Evolutionary conservation across 768 basidiomycete species (phyloP).

Genomic region (Suillus subluteus): DNA sequence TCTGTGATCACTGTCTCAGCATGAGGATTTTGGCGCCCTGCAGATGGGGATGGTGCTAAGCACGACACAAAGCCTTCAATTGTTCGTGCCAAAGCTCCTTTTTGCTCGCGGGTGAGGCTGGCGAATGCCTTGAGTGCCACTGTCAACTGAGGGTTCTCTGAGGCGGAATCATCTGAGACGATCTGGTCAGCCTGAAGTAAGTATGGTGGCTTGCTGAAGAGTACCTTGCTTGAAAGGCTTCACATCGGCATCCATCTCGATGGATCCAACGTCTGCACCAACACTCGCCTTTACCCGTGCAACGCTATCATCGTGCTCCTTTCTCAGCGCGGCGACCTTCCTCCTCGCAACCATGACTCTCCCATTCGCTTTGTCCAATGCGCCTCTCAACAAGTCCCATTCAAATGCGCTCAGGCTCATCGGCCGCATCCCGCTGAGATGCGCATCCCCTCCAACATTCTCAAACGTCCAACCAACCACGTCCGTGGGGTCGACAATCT

Average conservation of each 20-base stretch:
- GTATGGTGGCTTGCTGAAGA: background rate
- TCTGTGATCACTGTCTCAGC: conserved; percentile 63
- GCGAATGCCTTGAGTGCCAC: conserved; percentile 76
- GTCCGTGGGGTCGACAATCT: conserved; percentile 93
- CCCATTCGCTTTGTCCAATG: conserved; percentile 90
- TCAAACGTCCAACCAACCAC: conserved; percentile 85
- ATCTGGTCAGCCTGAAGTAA: conserved; percentile 10
- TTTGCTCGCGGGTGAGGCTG: conserved; percentile 77
- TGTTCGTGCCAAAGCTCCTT: conserved; percentile 68
- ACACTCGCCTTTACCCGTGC: conserved; percentile 73
- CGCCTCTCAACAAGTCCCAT: conserved; percentile 85
- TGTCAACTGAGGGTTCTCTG: conserved; percentile 68
- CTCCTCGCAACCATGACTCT: conserved; percentile 77
- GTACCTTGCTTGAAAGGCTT: conserved; percentile 52
- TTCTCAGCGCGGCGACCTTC: conserved; percentile 73
- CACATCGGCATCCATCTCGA: conserved; percentile 76
- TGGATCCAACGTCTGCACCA: conserved; percentile 50
- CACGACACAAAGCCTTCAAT: conserved; percentile 76
- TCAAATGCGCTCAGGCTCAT: conserved; percentile 61
- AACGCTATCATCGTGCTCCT: conserved; percentile 87
- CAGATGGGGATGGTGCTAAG: conserved; percentile 50
- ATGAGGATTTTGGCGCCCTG: conserved; percentile 50
- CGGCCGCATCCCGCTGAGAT: conserved; percentile 38
- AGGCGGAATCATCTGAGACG: conserved; percentile 46
- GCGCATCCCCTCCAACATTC: conserved; percentile 49